Evolutionary conservation across 371 early-diverging fungal species (phyloP), one percentile per base, ranked within the genome.

Genomic region (Capillidium heterosporum): DNA sequence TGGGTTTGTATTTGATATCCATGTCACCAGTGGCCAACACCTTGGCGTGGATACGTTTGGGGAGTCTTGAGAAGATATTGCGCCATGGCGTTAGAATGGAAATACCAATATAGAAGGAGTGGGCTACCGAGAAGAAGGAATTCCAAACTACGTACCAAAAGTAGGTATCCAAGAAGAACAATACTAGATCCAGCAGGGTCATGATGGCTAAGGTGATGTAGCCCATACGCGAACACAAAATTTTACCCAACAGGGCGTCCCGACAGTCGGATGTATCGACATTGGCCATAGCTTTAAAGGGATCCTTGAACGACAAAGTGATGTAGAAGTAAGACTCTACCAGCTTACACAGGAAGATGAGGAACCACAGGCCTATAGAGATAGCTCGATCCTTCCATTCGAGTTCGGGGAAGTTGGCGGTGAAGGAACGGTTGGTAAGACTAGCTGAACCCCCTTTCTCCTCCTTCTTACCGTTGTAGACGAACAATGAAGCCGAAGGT

Each of bases 81-180:
- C 88, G 73, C 89, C 88, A 87, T 1, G 90, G 87, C 0, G 87
- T 81, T 80, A 87, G 82, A 56, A 89, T 84, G 1, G 88, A 87
- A 32, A 87, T 75, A 39, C 88, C 91, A 15, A 84, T 75, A 53
- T 83, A 78, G 54, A 91, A 84, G 0, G 89, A 82, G 41, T 80
- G 73, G 21, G 78, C 76, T 19, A 87, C 84, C 0, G 88, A 87
- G 53, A 87, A 84, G 39, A 83, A 64, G 1, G 84, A 80, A 67
- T 82, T 87, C 84, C 84, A 87, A 49, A 87, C 81, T 41, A 88
- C 83, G 63, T 87, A 91, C 91, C 92, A 91, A 40, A 91, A 71
- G 60, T 90, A 91, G 0, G 91, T 89, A 58, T 90, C 91, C 62
- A 90, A 66, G 67, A 90, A 89, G 66, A 84, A 90, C 19, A 91